These are phyloP conservation scores for Curvularia verruculosa DNA, from an alignment of 2,329 filamentous ascomycete genomes.

Conservation along the genomic window DNA sequence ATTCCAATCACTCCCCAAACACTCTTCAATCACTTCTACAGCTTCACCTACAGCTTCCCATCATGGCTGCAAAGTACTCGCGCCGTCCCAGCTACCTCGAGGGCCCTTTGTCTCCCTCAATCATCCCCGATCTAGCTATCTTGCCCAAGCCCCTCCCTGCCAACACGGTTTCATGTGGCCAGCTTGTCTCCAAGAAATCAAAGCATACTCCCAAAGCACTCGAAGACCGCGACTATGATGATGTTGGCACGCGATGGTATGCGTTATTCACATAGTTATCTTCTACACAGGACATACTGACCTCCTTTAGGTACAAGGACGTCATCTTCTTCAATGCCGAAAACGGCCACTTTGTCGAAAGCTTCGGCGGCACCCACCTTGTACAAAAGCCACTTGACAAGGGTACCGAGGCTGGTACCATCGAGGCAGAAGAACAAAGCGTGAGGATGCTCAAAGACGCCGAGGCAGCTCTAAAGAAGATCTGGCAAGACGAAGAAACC, in stretches of 20 bases:
- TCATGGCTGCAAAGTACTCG: conserved; percentile 38
- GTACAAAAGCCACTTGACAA: conserved; percentile 36
- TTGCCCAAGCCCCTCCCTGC: conserved; percentile 40
- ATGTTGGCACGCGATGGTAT: conserved; percentile 43
- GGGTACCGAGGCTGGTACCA: conserved; percentile 41
- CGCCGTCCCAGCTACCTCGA: conserved; percentile 36
- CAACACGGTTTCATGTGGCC: conserved; percentile 37
- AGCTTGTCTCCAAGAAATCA: conserved; percentile 40
- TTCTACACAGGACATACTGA: not conserved
- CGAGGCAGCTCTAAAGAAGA: conserved; percentile 34
- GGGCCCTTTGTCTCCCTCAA: conserved; percentile 39
- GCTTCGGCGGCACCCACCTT: conserved; percentile 40
- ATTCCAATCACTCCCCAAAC: not conserved
- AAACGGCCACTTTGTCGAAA: conserved; percentile 35
- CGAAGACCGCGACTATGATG: conserved; percentile 45
- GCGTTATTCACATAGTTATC: not conserved
- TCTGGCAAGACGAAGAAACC: conserved; percentile 32
- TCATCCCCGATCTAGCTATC: conserved; percentile 42
- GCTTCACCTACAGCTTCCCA: conserved; percentile 12
- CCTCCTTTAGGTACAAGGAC: conserved; percentile 36
- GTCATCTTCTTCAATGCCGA: conserved; percentile 39
- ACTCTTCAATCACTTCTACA: not conserved
- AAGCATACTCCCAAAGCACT: conserved; percentile 38
- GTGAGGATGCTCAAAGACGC: conserved; percentile 43
- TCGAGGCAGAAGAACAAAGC: conserved; percentile 43